phyloP scores from a whole-genome alignment of 2,329 filamentous ascomycete genomes.

The Grosmannia clavigera region DNA sequence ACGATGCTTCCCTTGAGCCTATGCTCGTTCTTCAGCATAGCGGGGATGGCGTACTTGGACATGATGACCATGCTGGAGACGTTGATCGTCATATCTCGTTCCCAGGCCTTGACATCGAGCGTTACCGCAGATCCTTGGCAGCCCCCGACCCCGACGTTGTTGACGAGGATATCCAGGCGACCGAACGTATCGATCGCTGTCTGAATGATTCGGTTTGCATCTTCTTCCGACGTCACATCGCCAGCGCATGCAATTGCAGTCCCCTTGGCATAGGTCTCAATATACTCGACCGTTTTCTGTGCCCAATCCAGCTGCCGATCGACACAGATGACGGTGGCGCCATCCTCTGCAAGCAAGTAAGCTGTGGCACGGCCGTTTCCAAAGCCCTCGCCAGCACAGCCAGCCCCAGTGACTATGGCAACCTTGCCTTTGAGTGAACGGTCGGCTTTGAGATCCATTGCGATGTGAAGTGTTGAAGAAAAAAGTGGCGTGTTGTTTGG shows the following conservation, averaged over 20 bases:
- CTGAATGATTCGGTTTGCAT: constrained; percentile 33
- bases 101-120: constrained; percentile 46
- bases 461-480: neutral
- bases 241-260: constrained; percentile 28
- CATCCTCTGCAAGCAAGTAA: constrained; percentile 14
- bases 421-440: constrained; percentile 7
- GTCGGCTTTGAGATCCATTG: neutral
- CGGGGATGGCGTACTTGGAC: constrained; percentile 47
- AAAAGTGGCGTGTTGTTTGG: too few relatives aligned
- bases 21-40: constrained; percentile 43
- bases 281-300: constrained; percentile 9
- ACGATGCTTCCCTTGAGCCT: constrained; percentile 29
- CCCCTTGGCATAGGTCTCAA: constrained; percentile 1
- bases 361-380: constrained; percentile 15
- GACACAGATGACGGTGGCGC: constrained; percentile 12
- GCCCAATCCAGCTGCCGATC: constrained; percentile 11
- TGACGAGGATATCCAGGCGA: constrained; percentile 49
- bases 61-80: constrained; percentile 54
- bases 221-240: constrained; percentile 41
- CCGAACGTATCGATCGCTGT: constrained; percentile 35
- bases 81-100: constrained; percentile 45
- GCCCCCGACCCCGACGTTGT: constrained; percentile 51
- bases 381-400: constrained; percentile 8
- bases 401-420: constrained; percentile 15
- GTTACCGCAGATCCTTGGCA: constrained; percentile 22